Conservation (phyloP, 2,329 filamentous ascomycete genomes). For the Cladophialophora psammophila region DNA sequence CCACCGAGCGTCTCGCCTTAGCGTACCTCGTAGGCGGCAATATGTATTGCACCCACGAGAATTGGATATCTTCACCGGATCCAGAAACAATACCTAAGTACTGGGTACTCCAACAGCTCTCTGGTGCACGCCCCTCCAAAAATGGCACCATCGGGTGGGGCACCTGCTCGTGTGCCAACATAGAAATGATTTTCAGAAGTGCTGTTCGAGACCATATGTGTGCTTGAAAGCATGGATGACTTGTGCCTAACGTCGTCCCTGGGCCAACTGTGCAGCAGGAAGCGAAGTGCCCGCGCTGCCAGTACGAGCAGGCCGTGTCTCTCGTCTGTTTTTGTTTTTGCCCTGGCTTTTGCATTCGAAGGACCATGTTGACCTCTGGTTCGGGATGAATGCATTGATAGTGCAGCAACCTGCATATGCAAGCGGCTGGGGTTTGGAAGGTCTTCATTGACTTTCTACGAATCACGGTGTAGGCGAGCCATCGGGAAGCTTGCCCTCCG, state of each 20-base stretch:
- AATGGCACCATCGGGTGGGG: not conserved
- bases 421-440: not conserved
- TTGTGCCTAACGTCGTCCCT: too few species aligned
- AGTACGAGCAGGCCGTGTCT: not conserved
- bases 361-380: constrained; percentile 2
- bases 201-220: not conserved
- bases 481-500: not conserved
- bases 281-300: too few species aligned
- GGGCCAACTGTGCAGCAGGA: too few species aligned
- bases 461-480: not conserved
- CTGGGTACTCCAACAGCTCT: not conserved
- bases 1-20: not conserved
- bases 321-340: constrained; percentile 5
- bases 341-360: not conserved
- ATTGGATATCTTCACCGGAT: not conserved
- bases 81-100: not conserved
- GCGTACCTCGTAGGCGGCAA: not conserved
- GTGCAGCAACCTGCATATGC: constrained; percentile 5
- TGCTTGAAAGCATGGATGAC: too few species aligned
- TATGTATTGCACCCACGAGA: not conserved
- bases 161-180: not conserved
- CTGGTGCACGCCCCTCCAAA: not conserved
- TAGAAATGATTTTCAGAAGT: not conserved
- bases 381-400: not conserved
- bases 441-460: not conserved